Percentiles rank a stretch among this genome's conserved stretches.
Conservation (phyloP, 176 grass and related monocot species). For the Musa itinerans region DNA sequence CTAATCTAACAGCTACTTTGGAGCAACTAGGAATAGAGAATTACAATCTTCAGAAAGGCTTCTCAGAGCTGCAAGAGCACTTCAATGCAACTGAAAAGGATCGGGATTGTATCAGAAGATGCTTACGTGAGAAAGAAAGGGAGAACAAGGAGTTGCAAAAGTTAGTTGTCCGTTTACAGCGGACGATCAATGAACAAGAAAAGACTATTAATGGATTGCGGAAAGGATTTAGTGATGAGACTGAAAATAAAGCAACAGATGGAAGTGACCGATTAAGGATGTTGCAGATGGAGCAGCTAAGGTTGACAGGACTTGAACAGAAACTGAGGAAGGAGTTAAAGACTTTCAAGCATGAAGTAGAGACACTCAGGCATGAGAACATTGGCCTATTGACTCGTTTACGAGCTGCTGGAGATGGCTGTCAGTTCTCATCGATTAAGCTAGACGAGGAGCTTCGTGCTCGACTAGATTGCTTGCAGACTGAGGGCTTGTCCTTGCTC, state of each 20-base stretch:
- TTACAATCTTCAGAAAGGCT: constrained; percentile 35
- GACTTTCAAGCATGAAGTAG: constrained; percentile 46
- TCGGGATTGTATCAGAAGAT: constrained; percentile 37
- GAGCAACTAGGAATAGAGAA: constrained; percentile 34
- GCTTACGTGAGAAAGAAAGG: constrained; percentile 59
- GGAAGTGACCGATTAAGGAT: constrained; percentile 25
- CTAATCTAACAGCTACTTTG: constrained; percentile 30
- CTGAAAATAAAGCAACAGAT: constrained; percentile 25
- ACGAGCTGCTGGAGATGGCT: constrained; percentile 41
- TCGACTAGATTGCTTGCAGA: constrained; percentile 58
- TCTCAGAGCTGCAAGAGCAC: constrained; percentile 33
- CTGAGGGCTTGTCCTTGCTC: constrained; percentile 58
- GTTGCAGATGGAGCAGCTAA: constrained; percentile 57
- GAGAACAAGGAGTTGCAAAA: constrained; percentile 62
- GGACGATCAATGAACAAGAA: constrained; percentile 64
- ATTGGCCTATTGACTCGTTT: constrained; percentile 57
- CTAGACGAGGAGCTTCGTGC: constrained; percentile 51
- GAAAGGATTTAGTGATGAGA: constrained; percentile 34
- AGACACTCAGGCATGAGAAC: constrained; percentile 81
- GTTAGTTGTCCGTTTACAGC: constrained; percentile 58
- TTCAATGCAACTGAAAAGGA: constrained; percentile 44
- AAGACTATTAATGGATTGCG: constrained; percentile 63
- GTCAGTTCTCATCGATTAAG: constrained; percentile 30
- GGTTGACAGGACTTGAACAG: constrained; percentile 70
- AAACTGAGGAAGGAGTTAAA: constrained; percentile 71